Evolutionary conservation across 2,329 filamentous ascomycete genomes (phyloP), one percentile per base, ranked within the genome.

Genomic region (Cordyceps cicadae): DNA sequence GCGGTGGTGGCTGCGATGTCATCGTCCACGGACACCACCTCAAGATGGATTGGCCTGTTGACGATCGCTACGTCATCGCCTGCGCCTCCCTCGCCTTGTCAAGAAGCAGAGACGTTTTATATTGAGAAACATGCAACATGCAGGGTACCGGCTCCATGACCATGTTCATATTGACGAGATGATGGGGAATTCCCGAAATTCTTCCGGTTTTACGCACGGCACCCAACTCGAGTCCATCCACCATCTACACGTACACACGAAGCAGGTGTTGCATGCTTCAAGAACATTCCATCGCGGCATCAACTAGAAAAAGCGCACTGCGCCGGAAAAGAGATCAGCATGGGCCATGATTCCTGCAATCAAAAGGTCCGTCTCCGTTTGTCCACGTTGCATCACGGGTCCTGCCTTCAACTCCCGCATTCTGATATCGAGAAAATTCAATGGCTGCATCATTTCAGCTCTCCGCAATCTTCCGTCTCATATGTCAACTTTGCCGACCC

Each of bases 31-130:
- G 3, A n/a, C 4, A 43, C 29, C 3, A 3, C 29, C 39, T 6
- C 39, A n/a, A 39, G 51, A 53, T 53, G 41, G 32, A 53, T 53
- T 53, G 32, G 32, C 19, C 14, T 17, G n/a, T 21, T 34, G 34
- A 26, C 12, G 51, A 48, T 56, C 15, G 11, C 54, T 56, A 56
- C 54, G 54, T 56, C 54, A 56, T 43, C 29, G 43, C 41, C 39
- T 15, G 8, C 17, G 8, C 17, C 39, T 24, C 29, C 29, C 29
- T 43, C 39, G 14, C 8, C 8, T 43, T 15, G 14, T 17, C 39
- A 43, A 17, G 9, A 15, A 17, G 6, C 5, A 43, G 39, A 43
- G 15, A 43, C 14, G n/a, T 37, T 9, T 37, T 37, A 12, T 2
- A 14, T 37, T 37, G 34, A 34, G 32, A 14, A 14, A 12, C 29